These are phyloP conservation scores for Mycena vulgaris DNA, from an alignment of 768 basidiomycete genomes.

Conservation along the genomic window DNA sequence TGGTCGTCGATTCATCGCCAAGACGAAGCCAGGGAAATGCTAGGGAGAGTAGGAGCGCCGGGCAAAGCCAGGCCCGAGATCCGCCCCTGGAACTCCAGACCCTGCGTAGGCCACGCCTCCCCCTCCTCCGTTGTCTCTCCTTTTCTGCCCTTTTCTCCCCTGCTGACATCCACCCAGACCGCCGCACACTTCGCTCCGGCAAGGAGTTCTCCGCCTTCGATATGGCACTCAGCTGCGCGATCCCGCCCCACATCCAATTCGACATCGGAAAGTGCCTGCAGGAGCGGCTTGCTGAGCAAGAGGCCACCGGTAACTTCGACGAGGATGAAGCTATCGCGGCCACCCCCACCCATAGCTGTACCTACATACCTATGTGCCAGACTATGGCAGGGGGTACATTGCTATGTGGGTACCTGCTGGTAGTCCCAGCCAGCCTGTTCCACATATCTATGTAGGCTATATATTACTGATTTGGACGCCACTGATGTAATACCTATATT, in stretches of 20 bases:
- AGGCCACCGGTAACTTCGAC: too few species aligned
- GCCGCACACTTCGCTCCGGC: neutral
- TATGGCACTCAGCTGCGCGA: too few species aligned
- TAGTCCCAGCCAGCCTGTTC: neutral
- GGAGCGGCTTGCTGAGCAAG: too few species aligned
- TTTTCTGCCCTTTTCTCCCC: too few species aligned
- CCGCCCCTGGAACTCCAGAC: neutral
- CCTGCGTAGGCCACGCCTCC: neutral
- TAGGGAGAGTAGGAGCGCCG: too few species aligned
- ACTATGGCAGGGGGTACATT: neutral
- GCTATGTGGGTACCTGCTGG: neutral
- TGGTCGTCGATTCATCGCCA: too few species aligned
- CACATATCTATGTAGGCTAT: neutral
- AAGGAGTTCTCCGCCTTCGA: neutral
- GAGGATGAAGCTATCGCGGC: too few species aligned
- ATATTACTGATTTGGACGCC: neutral
- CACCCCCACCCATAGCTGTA: neutral
- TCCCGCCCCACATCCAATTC: too few species aligned
- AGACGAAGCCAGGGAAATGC: neutral
- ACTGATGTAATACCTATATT: too few species aligned
- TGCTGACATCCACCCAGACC: too few species aligned
- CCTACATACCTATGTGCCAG: neutral
- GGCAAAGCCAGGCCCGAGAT: neutral
- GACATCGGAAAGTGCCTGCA: too few species aligned
- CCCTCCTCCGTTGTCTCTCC: neutral